Conservation (phyloP, 73 alveolate species). For the Paramecium sexaurelia region DNA sequence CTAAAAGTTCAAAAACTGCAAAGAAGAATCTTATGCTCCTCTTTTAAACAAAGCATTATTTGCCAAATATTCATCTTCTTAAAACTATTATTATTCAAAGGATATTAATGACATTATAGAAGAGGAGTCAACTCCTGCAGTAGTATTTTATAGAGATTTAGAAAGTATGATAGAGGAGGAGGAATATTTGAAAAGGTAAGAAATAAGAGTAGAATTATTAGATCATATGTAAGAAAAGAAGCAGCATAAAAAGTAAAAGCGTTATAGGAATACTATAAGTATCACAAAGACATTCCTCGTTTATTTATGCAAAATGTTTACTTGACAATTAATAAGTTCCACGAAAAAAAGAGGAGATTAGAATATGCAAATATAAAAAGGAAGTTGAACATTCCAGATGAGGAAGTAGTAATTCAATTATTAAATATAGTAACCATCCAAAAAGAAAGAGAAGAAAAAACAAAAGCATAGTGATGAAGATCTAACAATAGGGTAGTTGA, state of each 20-base stretch:
- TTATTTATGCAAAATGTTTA: constrained; percentile 61
- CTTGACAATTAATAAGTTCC: constrained; percentile 54
- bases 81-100: constrained; percentile 68
- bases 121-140: constrained; percentile 61
- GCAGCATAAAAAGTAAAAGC: background rate
- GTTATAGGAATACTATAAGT: constrained; percentile 58
- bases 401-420: constrained; percentile 21
- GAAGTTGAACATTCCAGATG: constrained; percentile 60
- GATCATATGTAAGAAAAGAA: constrained; percentile 7
- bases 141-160: constrained; percentile 56
- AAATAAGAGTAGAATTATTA: background rate
- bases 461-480: constrained; percentile 29
- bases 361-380: constrained; percentile 61
- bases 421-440: constrained; percentile 30
- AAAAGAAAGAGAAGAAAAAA: constrained; percentile 39
- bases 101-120: constrained; percentile 65
- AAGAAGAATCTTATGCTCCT: constrained; percentile 51
- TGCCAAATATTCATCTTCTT: constrained; percentile 66
- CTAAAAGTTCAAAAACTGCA: constrained; percentile 15
- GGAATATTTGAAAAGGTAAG: constrained; percentile 62
- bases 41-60: constrained; percentile 63
- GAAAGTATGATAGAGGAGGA: constrained; percentile 64
- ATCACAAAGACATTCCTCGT: constrained; percentile 65
- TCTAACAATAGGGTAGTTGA: constrained; percentile 10
- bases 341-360: constrained; percentile 64